Conservation (phyloP, 805 yeast genomes). For the Ogataea nakhonphanomensis region DNA sequence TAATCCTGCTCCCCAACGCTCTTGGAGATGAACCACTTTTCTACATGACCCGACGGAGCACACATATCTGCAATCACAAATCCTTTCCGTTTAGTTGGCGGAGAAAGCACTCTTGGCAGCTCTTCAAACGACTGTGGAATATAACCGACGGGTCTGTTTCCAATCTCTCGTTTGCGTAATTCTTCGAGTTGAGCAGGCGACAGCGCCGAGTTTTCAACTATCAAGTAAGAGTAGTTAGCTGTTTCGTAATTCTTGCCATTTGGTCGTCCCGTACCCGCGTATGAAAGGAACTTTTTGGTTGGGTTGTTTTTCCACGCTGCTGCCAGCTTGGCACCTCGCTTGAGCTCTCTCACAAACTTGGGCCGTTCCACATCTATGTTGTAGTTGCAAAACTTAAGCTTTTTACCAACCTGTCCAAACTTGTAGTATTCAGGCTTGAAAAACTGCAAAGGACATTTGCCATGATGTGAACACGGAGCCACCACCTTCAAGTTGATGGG, state of each 20-base stretch:
- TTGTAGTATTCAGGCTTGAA: slow-evolving; percentile 67
- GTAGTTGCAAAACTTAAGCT: slow-evolving; percentile 72
- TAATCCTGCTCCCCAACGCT: slow-evolving; percentile 70
- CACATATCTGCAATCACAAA: slow-evolving; percentile 80
- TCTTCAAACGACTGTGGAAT: slow-evolving; percentile 30
- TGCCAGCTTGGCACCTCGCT: slow-evolving; percentile 73
- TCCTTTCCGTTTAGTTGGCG: slow-evolving; percentile 75
- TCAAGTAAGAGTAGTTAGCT: slow-evolving; percentile 71
- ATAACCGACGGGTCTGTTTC: slow-evolving; percentile 26
- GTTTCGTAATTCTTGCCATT: slow-evolving; percentile 66
- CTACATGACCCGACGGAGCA: slow-evolving; percentile 74
- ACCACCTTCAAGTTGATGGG: slow-evolving; percentile 56
- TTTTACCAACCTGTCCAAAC: slow-evolving; percentile 49
- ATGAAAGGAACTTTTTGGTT: slow-evolving; percentile 44
- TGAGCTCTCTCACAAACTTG: slow-evolving; percentile 72
- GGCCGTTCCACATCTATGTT: slow-evolving; percentile 75
- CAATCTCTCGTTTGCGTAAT: slow-evolving; percentile 16
- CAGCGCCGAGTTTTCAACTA: slow-evolving; percentile 56
- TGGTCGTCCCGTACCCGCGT: slow-evolving; percentile 76
- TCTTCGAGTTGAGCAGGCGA: slow-evolving; percentile 29
- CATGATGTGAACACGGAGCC: slow-evolving; percentile 92
- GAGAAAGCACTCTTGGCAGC: slow-evolving; percentile 72
- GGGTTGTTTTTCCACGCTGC: slow-evolving; percentile 63
- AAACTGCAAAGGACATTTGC: slow-evolving; percentile 79
- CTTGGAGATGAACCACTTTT: slow-evolving; percentile 84